Percentiles rank a stretch among this genome's conserved stretches.
Evolutionary conservation across 371 early-diverging fungal genomes (phyloP).

Genomic region (Apophysomyces ossiformis): DNA sequence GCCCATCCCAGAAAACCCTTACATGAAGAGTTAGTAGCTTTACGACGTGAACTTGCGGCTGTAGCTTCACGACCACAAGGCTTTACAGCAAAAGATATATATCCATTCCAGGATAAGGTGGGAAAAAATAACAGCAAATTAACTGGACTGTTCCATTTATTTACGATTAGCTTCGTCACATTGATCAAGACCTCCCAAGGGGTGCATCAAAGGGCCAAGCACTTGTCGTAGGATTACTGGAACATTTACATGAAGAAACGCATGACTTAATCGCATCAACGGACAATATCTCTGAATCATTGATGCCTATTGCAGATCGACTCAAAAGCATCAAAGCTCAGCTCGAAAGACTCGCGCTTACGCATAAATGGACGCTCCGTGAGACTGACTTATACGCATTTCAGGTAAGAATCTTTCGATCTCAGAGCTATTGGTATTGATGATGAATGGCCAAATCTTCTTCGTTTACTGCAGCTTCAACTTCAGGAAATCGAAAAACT

Average conservation of each 20-base stretch:
- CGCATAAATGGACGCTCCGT: slow-evolving; percentile 83
- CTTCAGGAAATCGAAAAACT: slow-evolving; percentile 73
- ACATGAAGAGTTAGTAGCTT: slow-evolving; percentile 65
- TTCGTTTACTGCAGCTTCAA: slow-evolving; percentile 48
- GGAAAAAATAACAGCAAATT: too few relatives aligned
- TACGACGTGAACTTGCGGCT: slow-evolving; percentile 64
- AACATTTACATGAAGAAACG: slow-evolving; percentile 80
- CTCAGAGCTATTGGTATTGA: not conserved
- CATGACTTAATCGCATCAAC: slow-evolving; percentile 81
- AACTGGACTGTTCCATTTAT: not conserved
- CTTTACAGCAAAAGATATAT: slow-evolving; percentile 52
- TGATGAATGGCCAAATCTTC: not conserved
- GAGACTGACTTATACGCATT: slow-evolving; percentile 85
- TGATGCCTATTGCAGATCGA: slow-evolving; percentile 75
- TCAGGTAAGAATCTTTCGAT: slow-evolving; percentile 50
- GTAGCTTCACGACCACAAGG: slow-evolving; percentile 51
- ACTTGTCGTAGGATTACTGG: slow-evolving; percentile 80
- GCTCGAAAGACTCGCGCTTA: slow-evolving; percentile 74
- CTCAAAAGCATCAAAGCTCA: slow-evolving; percentile 75
- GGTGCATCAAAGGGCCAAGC: slow-evolving; percentile 78
- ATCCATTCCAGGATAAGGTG: slow-evolving; percentile 65
- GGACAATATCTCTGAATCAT: slow-evolving; percentile 68
- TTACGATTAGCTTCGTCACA: slow-evolving; percentile 58
- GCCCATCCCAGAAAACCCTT: slow-evolving; percentile 55
- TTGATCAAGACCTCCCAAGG: slow-evolving; percentile 61